phyloP scores from a whole-genome alignment of 495 filamentous ascomycete species.

The Podospora appendiculata region DNA sequence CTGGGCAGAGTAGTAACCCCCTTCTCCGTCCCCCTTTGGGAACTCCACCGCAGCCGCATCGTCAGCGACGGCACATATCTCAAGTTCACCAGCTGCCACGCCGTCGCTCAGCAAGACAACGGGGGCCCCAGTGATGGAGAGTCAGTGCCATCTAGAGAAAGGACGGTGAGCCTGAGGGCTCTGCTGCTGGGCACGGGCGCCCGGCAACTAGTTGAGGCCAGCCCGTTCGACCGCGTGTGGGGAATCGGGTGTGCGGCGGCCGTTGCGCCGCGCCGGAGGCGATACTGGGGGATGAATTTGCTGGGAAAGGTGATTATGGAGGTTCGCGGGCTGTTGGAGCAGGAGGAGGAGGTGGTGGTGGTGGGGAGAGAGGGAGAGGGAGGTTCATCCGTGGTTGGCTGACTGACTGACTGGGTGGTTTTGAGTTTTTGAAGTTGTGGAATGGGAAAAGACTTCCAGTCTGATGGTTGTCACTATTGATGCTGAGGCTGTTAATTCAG shows the following conservation, averaged over 20 bases:
- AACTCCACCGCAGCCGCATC: constrained; percentile 41
- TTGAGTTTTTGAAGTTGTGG: too few species aligned
- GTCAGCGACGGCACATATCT: constrained; percentile 52
- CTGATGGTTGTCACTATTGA: too few species aligned
- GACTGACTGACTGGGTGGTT: too few species aligned
- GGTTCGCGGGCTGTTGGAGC: constrained; percentile 39
- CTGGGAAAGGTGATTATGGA: constrained; percentile 48
- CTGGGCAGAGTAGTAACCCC: constrained; percentile 49
- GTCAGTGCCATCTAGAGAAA: too few species aligned
- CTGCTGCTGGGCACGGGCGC: constrained; percentile 50
- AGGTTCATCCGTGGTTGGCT: too few species aligned
- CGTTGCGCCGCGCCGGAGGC: constrained; percentile 38
- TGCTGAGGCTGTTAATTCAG: too few species aligned
- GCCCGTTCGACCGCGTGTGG: constrained; percentile 57
- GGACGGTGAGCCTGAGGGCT: constrained; percentile 22
- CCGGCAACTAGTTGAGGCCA: constrained; percentile 55
- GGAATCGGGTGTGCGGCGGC: constrained; percentile 52
- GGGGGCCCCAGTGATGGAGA: too few species aligned
- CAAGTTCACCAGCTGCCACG: constrained; percentile 43
- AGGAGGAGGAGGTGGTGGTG: constrained; percentile 19
- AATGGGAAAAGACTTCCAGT: too few species aligned
- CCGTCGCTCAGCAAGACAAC: not conserved
- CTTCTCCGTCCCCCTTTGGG: constrained; percentile 50
- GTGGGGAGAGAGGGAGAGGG: not conserved
- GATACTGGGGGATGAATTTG: constrained; percentile 59